Evolutionary conservation across 345 rosid genomes (phyloP), one percentile per base, ranked within the genome.

Genomic region (Eucalyptus pauciflora): DNA sequence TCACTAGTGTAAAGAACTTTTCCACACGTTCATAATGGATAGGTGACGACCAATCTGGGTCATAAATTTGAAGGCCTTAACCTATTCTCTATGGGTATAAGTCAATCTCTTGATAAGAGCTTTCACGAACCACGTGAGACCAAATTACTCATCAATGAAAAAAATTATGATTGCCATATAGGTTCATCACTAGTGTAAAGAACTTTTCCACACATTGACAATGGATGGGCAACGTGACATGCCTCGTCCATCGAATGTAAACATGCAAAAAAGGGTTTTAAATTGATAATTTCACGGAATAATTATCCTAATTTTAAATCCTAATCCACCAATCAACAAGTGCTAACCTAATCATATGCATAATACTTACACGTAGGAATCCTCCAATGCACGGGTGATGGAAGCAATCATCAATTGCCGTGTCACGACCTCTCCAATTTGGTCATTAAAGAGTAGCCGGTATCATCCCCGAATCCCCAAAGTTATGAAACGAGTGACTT

Each of bases 261-360:
- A 29, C 37, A 18, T 29, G 33, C 1, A 2, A 29, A 14, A 7
- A 64, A 64, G 9, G 76, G 37, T 64, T 64, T 7, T n/a, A 64
- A 14, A n/a, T 0, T 0, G 20, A 8, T 3, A 7, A 15, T 7
- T 69, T 37, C 25, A 10, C 1, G 8, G 45, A 37, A 9, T 37
- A 71, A 71, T 71, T 71, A 71, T 37, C 46, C 46, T 10, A 37
- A 76, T 10, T 76, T 37, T 76, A 37, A 18, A 17, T 16, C 83
- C 46, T 22, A 37, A 76, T 37, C 83, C 83, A 10, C 27, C 48
- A 20, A 10, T 71, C 81, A 71, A 71, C 46, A 18, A 33, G 81
- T 43, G 83, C 46, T 76, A 41, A 76, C 83, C 83, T 76, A 37
- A 76, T 10, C 48, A 76, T 37, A 6, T 76, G 83, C 83, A 37